A percentile compares a stretch with the other conserved stretches of the same genome.
These are phyloP conservation scores for Zymoseptoria brevis DNA, from an alignment of 2,329 filamentous ascomycete species.

Conservation along the genomic window DNA sequence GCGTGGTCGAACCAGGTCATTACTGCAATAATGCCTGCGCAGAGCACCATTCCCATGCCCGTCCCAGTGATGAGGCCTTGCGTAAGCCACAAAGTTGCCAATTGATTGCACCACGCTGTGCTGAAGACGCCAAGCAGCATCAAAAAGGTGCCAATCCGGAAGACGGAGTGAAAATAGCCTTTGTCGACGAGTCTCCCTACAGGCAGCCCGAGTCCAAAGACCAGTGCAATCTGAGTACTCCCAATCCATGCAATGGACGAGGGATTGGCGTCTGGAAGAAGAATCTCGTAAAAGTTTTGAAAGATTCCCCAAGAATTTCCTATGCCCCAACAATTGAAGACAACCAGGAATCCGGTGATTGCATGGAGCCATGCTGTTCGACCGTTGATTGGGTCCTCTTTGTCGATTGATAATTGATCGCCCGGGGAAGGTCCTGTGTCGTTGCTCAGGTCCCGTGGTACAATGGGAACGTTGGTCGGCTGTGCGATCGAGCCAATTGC, in stretches of 20 bases:
- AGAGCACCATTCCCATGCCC: conserved; percentile 29
- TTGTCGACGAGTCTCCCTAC: conserved; percentile 26
- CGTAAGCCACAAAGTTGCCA: conserved; percentile 23
- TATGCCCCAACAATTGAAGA: conserved; percentile 28
- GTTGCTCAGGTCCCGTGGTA: not conserved
- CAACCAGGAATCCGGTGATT: conserved; percentile 14
- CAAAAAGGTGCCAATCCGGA: conserved; percentile 24
- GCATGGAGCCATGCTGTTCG: conserved; percentile 21
- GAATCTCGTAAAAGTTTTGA: conserved; percentile 27
- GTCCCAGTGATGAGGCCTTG: conserved; percentile 31
- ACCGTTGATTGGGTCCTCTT: conserved; percentile 16
- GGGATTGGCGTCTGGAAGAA: conserved; percentile 11
- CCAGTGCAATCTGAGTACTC: conserved; percentile 30
- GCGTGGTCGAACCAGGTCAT: conserved; percentile 31
- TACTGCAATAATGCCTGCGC: conserved; percentile 25
- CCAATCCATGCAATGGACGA: conserved; percentile 31
- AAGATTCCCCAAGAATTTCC: conserved; percentile 28
- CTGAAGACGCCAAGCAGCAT: conserved; percentile 23
- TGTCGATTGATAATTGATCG: not conserved
- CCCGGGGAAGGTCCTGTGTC: not conserved
- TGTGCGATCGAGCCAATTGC: not conserved
- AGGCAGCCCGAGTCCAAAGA: conserved; percentile 27
- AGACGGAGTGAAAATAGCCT: conserved; percentile 26
- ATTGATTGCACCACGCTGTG: conserved; percentile 19
- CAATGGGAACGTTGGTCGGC: not conserved